phyloP scores from a whole-genome alignment of 345 rosid genomes.

The Pseudoturritis turrita region DNA sequence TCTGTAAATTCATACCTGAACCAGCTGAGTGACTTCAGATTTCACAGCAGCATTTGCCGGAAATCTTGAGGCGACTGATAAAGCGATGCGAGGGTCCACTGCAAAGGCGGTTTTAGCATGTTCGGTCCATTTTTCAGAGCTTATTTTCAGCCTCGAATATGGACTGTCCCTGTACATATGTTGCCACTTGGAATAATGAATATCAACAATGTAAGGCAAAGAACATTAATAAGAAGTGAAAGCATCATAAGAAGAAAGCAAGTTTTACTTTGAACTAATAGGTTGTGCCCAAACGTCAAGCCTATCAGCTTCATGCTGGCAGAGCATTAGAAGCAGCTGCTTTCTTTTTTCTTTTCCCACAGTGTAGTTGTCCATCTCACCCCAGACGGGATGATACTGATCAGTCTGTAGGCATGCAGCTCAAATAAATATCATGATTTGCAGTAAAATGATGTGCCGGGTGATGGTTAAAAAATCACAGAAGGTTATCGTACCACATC shows the following conservation, averaged over 20 bases:
- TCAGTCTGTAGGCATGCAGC: constrained; percentile 47
- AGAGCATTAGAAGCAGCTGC: constrained; percentile 91
- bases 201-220: constrained; percentile 12
- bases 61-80: constrained; percentile 79
- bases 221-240: constrained; percentile 9
- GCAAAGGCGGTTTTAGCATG: constrained; percentile 79
- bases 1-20: constrained; percentile 57
- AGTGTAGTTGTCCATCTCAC: constrained; percentile 81
- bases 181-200: constrained; percentile 20
- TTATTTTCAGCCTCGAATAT: constrained; percentile 57
- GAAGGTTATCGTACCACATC: constrained; percentile 48
- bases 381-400: constrained; percentile 92
- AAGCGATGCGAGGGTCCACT: constrained; percentile 86
- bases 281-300: constrained; percentile 99
- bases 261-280: constrained; percentile 67
- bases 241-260: not conserved
- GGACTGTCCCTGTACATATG: constrained; percentile 56
- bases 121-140: constrained; percentile 87
- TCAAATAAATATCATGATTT: constrained; percentile 12
- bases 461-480: not conserved
- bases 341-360: constrained; percentile 79
- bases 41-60: constrained; percentile 66
- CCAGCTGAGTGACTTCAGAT: constrained; percentile 81
- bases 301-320: constrained; percentile 98
- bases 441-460: not conserved